Evolutionary conservation across 495 filamentous ascomycete species (phyloP), one percentile per base, ranked within the genome.

Genomic region (Xylaria sp.): DNA sequence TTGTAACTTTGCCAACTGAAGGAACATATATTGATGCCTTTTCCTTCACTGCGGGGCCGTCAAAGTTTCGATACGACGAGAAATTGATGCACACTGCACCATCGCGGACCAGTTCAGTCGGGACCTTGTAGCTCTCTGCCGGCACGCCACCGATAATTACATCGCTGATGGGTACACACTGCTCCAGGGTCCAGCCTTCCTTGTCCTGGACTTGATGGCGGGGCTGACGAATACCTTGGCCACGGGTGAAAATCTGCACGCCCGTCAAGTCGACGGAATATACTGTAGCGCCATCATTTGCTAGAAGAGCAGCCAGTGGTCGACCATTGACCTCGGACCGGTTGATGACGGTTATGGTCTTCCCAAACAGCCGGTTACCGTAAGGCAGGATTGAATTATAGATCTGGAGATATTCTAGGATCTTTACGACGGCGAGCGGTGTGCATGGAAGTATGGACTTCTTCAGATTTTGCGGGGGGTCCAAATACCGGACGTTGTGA

Each of bases 31-130:
- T 95, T n/a, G 93, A 93, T 2, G 96, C 96, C 82, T 93, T 95
- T 76, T 97, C 92, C 82, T 96, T 97, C 57, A 99, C 89, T 64
- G 91, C 91, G 0, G 89, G 88, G 5, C 82, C 83, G 67, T 88
- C 90, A 80, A 99, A 99, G 82, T 99, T 99, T 86, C 94, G 94
- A 79, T 94, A 94, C 52, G 92, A 97, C 19, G 94, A 97, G 81
- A 99, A 98, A 81, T 99, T 99, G 80, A 99, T 92, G 83, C 96
- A 99, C 24, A 97, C 93, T 50, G 92, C 94, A 63, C 96, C 96
- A 50, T 97, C 93, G 50, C 92, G 88, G 71, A 99, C 80, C 65
- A 97, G 80, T 50, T 91, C 87, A 5, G 90, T 91, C 9, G 95
- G 93, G 48, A 98, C 92, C 84, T 97, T 98, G 85, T 90, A 99